Evolutionary conservation across 2,329 filamentous ascomycete species (phyloP), one percentile per base, ranked within the genome.

Genomic region (Colletotrichum cereale): DNA sequence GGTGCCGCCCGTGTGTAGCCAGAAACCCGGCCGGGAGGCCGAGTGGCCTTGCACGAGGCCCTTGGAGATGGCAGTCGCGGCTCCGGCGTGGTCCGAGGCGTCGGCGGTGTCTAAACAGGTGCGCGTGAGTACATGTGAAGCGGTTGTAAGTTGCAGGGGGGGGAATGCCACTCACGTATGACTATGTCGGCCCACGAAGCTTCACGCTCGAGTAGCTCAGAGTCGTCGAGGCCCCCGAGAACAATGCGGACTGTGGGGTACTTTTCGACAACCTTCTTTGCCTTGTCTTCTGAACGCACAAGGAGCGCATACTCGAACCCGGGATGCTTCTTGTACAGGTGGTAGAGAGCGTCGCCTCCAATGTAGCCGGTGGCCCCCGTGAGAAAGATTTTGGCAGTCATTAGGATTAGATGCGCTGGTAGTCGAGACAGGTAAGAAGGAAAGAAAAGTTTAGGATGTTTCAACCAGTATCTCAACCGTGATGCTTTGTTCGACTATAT

Each of bases 1-100:
- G 0, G 88, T 88, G 0, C 88, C 88, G 3, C 85, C 85, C 0
- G 84, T 85, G 73, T 90, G 88, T 38, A 90, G 82, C 76, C 85
- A 83, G 73, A 84, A 86, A 2, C 82, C 84, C 0, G 84, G 84
- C 6, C 82, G 80, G 31, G 82, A 77, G 3, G 78, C 76, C 0
- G 82, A 81, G 36, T 91, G 86, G 0, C 87, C 87, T 0, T 78
- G 75, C 11, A 73, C 76, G 3, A 88, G 73, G 0, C 83, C 84
- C 2, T 77, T 78, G 18, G 78, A 80, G 26, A 90, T 84, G 21
- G 88, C 86, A 11, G 80, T 79, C 0, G 83, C 83, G 2, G 84
- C 80, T 3, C 76, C 79, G 57, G 76, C 79, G 67, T 88, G 83
- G 70, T 88, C 85, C 3, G 85, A 84, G 29, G 83, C 82, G 68